Evolutionary conservation across 2,329 filamentous ascomycete species (phyloP).

Genomic region (Leptoxyphium fumago): DNA sequence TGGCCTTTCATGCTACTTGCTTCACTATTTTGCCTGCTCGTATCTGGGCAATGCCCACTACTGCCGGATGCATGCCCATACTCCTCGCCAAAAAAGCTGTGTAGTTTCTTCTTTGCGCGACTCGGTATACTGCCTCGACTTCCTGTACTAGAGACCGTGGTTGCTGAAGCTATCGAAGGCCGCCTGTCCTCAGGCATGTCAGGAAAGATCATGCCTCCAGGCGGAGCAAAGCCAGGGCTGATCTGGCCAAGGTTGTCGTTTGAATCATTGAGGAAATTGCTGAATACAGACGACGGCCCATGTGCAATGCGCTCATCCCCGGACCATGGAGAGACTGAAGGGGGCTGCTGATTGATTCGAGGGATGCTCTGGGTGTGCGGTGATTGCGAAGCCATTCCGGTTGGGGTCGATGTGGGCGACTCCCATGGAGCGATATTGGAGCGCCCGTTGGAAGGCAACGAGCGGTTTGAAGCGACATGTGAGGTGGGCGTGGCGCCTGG

Average conservation of each 20-base stretch:
- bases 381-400: constrained; percentile 20
- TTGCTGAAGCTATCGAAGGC: constrained; percentile 78
- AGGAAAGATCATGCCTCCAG: constrained; percentile 32
- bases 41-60: background rate
- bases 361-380: constrained; percentile 40
- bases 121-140: constrained; percentile 61
- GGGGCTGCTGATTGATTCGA: constrained; percentile 26
- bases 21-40: constrained; percentile 49
- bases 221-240: constrained; percentile 53
- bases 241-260: constrained; percentile 55
- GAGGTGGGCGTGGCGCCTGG: constrained; percentile 21
- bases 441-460: constrained; percentile 29
- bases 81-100: constrained; percentile 87
- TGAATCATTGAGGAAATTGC: constrained; percentile 60
- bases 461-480: background rate
- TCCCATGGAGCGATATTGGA: constrained; percentile 37
- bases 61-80: constrained; percentile 43
- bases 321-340: constrained; percentile 38
- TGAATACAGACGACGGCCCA: constrained; percentile 31
- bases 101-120: constrained; percentile 64
- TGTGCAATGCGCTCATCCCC: constrained; percentile 16
- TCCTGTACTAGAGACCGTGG: constrained; percentile 71
- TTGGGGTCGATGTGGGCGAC: constrained; percentile 7
- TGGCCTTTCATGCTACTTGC: constrained; percentile 17
- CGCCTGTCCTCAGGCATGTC: constrained; percentile 59